These are phyloP conservation scores for Chlamydomonas reinhardtii DNA, from an alignment of 163 green algal genomes.

Conservation along the genomic window DNA sequence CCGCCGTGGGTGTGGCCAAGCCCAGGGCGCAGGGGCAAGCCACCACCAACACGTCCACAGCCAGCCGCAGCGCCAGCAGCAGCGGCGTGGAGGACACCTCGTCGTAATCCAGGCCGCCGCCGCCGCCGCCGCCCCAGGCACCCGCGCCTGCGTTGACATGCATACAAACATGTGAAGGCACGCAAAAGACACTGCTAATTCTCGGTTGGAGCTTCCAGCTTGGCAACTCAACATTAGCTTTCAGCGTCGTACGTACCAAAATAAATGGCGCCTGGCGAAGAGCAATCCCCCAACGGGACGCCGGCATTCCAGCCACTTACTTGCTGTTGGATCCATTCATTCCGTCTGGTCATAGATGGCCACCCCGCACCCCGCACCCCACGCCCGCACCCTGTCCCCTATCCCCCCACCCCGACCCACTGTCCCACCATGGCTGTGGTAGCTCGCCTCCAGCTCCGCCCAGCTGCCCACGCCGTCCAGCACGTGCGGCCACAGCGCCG, in stretches of 20 bases:
- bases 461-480: constrained; percentile 48
- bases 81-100: constrained; percentile 50
- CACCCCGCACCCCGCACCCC: too few species aligned
- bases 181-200: too few species aligned
- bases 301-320: too few species aligned
- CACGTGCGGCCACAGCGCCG: constrained; percentile 67
- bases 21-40: constrained; percentile 95
- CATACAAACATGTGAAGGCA: neutral
- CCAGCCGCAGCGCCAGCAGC: constrained; percentile 85
- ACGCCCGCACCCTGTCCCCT: too few species aligned
- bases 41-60: constrained; percentile 94
- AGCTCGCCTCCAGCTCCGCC: constrained; percentile 34
- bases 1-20: constrained; percentile 92
- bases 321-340: too few species aligned
- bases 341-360: too few species aligned
- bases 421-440: constrained; percentile 34
- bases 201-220: too few species aligned
- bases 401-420: neutral
- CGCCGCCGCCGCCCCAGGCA: constrained; percentile 13
- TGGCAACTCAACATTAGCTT: too few species aligned
- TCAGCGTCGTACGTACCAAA: too few species aligned
- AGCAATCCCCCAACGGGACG: too few species aligned
- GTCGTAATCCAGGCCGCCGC: neutral
- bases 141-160: constrained; percentile 1
- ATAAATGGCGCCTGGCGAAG: too few species aligned